phyloP scores from a whole-genome alignment of 768 basidiomycete genomes.

The Russula dissimulans region DNA sequence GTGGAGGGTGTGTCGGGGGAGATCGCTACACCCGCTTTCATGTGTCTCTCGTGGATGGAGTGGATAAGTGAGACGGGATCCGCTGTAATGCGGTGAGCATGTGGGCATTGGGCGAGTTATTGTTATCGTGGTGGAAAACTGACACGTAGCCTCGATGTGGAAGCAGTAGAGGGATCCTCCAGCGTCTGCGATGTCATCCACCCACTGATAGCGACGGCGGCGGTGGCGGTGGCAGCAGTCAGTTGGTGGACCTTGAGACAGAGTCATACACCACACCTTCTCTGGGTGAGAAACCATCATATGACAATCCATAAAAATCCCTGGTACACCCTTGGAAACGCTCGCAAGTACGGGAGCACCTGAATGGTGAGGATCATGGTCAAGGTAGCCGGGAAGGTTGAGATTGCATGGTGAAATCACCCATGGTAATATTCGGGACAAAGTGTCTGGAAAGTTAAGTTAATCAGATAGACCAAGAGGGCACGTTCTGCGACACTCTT shows the following conservation, averaged over 20 bases:
- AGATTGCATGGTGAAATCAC: constrained; percentile 32
- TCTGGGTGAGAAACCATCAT: constrained; percentile 98
- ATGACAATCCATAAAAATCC: constrained; percentile 99
- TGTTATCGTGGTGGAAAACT: constrained; percentile 24
- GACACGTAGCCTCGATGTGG: constrained; percentile 89
- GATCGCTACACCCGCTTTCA: constrained; percentile 95
- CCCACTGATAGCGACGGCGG: constrained; percentile 59
- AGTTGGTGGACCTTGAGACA: not conserved
- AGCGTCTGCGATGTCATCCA: constrained; percentile 89
- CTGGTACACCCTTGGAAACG: constrained; percentile 79
- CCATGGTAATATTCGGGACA: constrained; percentile 98
- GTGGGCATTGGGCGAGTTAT: not conserved
- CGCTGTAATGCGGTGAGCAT: constrained; percentile 32
- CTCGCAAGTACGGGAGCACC: constrained; percentile 84
- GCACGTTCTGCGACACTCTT: constrained; percentile 19
- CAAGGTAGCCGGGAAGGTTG: constrained; percentile 6
- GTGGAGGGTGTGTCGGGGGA: constrained; percentile 89
- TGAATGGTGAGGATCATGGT: constrained; percentile 24
- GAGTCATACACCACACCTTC: constrained; percentile 40
- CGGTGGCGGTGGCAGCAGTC: not conserved
- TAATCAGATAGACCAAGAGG: not conserved
- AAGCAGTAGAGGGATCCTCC: constrained; percentile 95
- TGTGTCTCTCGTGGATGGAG: constrained; percentile 69
- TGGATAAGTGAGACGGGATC: constrained; percentile 70
- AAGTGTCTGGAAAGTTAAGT: constrained; percentile 60